phyloP scores from a whole-genome alignment of 2,329 filamentous ascomycete genomes.

The Fusarium sp. region DNA sequence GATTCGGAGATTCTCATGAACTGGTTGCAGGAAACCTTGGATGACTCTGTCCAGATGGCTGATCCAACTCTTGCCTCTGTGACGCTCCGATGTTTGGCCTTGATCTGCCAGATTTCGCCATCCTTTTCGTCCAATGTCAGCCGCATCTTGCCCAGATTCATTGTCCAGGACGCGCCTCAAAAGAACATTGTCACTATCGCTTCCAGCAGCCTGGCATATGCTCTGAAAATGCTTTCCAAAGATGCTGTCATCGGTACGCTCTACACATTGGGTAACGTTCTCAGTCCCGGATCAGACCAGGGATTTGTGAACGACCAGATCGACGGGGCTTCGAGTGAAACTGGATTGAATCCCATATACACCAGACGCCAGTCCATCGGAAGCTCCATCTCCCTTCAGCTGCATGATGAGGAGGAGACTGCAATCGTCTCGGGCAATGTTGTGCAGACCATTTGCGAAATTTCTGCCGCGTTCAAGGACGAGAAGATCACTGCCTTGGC shows the following conservation, averaged over 20 bases:
- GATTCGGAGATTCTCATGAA: slow-evolving; percentile 81
- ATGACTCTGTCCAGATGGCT: slow-evolving; percentile 83
- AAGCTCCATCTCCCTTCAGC: slow-evolving; percentile 82
- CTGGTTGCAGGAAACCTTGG: slow-evolving; percentile 87
- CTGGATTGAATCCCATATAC: slow-evolving; percentile 59
- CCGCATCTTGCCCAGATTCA: slow-evolving; percentile 83
- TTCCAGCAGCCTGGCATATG: slow-evolving; percentile 84
- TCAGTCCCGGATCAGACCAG: slow-evolving; percentile 76
- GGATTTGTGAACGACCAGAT: slow-evolving; percentile 63
- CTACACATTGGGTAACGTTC: slow-evolving; percentile 94
- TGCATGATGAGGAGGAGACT: slow-evolving; percentile 81
- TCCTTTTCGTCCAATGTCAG: slow-evolving; percentile 79
- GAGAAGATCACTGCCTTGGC: slow-evolving; percentile 93
- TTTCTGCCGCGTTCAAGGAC: slow-evolving; percentile 83
- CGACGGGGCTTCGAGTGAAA: slow-evolving; percentile 56
- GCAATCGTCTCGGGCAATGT: slow-evolving; percentile 83
- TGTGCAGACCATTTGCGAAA: slow-evolving; percentile 94
- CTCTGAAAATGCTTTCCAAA: slow-evolving; percentile 84
- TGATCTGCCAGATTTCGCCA: slow-evolving; percentile 81
- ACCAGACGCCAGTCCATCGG: slow-evolving; percentile 69
- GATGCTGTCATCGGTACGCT: slow-evolving; percentile 95
- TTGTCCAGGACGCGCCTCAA: slow-evolving; percentile 83
- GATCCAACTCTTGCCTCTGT: slow-evolving; percentile 81
- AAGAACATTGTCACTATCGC: slow-evolving; percentile 78
- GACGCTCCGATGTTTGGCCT: slow-evolving; percentile 82